These are phyloP conservation scores for Lenwebbia sp. DNA, from an alignment of 345 rosid species.

Conservation along the genomic window DNA sequence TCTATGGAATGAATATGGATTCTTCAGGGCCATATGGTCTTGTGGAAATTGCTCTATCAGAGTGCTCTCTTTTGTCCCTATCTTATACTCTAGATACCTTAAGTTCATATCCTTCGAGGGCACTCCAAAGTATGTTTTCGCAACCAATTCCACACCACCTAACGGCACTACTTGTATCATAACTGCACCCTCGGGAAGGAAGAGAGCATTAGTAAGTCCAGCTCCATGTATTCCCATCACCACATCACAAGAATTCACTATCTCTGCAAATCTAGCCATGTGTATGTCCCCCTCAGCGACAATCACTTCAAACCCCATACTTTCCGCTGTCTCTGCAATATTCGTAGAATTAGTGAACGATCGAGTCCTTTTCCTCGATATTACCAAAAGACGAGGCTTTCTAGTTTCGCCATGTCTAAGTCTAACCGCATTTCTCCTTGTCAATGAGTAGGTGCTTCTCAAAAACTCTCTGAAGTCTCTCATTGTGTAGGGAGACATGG, in stretches of 20 bases:
- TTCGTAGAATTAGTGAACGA: slow-evolving; percentile 2
- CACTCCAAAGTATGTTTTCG: slow-evolving; percentile 7
- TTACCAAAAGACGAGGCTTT: slow-evolving; percentile 12
- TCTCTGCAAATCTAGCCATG: slow-evolving; percentile 2
- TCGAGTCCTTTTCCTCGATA: slow-evolving; percentile 13
- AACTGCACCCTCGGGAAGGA: slow-evolving; percentile 15
- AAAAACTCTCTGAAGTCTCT: slow-evolving; percentile 17
- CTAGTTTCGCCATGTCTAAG: neutral
- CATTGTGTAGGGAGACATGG: slow-evolving; percentile 11
- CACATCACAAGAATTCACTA: slow-evolving; percentile 22
- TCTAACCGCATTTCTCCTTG: slow-evolving; percentile 1
- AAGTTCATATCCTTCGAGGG: slow-evolving; percentile 15
- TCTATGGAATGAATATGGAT: slow-evolving; percentile 1
- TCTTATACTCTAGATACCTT: slow-evolving; percentile 21
- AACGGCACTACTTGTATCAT: slow-evolving; percentile 16
- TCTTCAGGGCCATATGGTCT: slow-evolving; percentile 9
- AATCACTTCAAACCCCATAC: slow-evolving; percentile 10
- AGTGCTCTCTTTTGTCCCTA: slow-evolving; percentile 14
- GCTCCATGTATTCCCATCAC: slow-evolving; percentile 33
- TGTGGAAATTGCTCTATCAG: slow-evolving; percentile 1
- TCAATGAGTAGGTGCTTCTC: slow-evolving; percentile 9
- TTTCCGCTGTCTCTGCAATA: neutral
- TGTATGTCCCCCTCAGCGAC: slow-evolving; percentile 6
- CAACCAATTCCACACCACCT: slow-evolving; percentile 11
- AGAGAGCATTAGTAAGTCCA: slow-evolving; percentile 22